These are phyloP conservation scores for Geranium rotundifolium DNA, from an alignment of 345 rosid genomes.

Conservation along the genomic window DNA sequence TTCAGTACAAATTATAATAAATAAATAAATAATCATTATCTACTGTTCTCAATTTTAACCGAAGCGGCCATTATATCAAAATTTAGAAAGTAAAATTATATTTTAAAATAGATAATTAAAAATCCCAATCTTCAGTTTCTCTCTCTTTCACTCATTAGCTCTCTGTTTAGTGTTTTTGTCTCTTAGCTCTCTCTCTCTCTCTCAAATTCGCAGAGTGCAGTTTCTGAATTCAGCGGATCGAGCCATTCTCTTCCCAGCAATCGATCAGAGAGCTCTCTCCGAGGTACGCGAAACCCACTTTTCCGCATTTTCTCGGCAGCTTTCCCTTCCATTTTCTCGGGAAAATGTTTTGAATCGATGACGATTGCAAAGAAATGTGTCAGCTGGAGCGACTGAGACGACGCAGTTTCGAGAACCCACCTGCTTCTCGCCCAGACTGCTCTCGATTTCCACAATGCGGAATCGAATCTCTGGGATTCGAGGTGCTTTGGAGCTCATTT, in stretches of 20 bases:
- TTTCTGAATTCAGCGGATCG: not conserved
- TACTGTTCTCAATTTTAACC: too few relatives aligned
- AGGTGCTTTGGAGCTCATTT: slow-evolving; percentile 12
- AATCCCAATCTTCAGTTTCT: not conserved
- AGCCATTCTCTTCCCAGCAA: not conserved
- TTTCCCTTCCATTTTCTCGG: not conserved
- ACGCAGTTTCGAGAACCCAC: slow-evolving; percentile 24
- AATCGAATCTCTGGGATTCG: slow-evolving; percentile 40
- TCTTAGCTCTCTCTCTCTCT: too few relatives aligned
- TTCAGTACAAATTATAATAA: too few relatives aligned
- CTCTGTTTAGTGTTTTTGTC: not conserved
- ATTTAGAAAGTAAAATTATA: too few relatives aligned
- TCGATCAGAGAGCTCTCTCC: not conserved
- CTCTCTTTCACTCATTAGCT: not conserved
- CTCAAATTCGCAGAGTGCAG: not conserved
- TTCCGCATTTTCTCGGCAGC: not conserved
- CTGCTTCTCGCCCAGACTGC: slow-evolving; percentile 9
- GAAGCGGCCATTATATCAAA: too few relatives aligned
- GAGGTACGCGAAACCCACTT: not conserved
- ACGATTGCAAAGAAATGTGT: not conserved
- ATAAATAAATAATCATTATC: too few relatives aligned
- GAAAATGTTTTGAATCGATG: not conserved
- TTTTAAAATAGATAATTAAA: too few relatives aligned
- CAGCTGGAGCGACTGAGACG: slow-evolving; percentile 16
- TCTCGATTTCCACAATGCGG: slow-evolving; percentile 25